phyloP scores from a whole-genome alignment of 257 asterid genomes.

The Penstemon newberryi region DNA sequence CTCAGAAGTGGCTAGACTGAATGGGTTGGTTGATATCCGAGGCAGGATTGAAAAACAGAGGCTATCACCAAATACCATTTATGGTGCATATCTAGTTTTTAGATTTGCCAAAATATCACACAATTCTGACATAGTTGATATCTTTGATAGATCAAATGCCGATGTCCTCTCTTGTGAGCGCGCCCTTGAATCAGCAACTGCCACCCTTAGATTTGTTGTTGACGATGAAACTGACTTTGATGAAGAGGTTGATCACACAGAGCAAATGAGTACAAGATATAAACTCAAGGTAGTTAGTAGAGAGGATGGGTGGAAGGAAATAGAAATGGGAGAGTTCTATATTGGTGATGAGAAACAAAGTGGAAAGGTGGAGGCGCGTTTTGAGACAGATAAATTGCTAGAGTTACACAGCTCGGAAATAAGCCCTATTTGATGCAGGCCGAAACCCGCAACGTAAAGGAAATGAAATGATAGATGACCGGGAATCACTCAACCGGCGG shows the following conservation, averaged over 20 bases:
- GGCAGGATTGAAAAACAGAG: constrained; percentile 34
- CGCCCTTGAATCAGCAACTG: neutral
- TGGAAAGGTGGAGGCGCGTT: constrained; percentile 29
- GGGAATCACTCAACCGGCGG: too few species aligned
- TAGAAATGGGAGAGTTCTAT: constrained; percentile 35
- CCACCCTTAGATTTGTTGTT: neutral
- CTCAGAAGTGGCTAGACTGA: constrained; percentile 35
- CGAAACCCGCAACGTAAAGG: too few species aligned
- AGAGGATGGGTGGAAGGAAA: constrained; percentile 44
- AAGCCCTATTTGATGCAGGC: too few species aligned
- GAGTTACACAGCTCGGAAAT: neutral
- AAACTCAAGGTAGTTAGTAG: constrained; percentile 7
- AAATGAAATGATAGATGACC: too few species aligned
- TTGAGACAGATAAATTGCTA: neutral
- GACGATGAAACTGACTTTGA: neutral
- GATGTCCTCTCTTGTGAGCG: neutral
- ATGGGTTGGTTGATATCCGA: constrained; percentile 32
- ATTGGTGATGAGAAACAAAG: constrained; percentile 25
- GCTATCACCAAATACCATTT: constrained; percentile 25
- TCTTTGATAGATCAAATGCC: neutral
- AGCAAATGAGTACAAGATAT: neutral
- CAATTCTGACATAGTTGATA: constrained; percentile 8
- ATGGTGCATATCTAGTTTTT: constrained; percentile 36
- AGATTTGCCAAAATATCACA: constrained; percentile 17
- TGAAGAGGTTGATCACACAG: too few species aligned